These are phyloP conservation scores for Scenedesmus sp. DNA, from an alignment of 163 green algal species.

Conservation along the genomic window DNA sequence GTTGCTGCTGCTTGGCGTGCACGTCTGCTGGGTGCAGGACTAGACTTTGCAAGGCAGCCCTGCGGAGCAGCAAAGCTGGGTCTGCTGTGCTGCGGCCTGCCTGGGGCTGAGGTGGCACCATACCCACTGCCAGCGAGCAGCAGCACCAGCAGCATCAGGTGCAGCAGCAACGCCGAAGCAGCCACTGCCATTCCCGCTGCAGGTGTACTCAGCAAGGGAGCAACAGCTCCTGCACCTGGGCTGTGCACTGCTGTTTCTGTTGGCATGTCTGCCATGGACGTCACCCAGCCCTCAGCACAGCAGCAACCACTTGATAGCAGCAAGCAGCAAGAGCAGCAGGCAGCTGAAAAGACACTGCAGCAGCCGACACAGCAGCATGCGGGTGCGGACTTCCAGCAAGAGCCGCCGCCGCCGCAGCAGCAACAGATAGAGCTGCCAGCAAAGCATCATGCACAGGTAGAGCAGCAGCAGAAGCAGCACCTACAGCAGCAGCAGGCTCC, in stretches of 20 bases:
- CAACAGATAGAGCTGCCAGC: background rate
- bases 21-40: background rate
- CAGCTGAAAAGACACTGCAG: background rate
- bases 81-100: slow-evolving; percentile 5
- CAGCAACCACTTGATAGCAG: background rate
- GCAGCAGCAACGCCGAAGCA: background rate
- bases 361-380: background rate
- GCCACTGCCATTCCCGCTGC: background rate
- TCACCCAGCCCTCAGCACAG: background rate
- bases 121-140: background rate
- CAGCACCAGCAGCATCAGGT: background rate
- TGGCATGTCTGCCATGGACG: background rate
- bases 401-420: background rate
- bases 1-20: background rate
- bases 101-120: background rate
- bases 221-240: background rate
- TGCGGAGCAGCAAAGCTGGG: background rate
- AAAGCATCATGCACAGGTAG: background rate
- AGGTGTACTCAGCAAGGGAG: background rate
- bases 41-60: background rate
- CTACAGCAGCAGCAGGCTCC: background rate
- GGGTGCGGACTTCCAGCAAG: background rate
- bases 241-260: background rate
- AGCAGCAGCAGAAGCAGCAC: background rate
- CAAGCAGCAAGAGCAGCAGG: background rate